Percentiles rank a stretch among this genome's conserved stretches.
Evolutionary conservation across 148 eudicot species (phyloP).

Genomic region (Diospyros kaki): DNA sequence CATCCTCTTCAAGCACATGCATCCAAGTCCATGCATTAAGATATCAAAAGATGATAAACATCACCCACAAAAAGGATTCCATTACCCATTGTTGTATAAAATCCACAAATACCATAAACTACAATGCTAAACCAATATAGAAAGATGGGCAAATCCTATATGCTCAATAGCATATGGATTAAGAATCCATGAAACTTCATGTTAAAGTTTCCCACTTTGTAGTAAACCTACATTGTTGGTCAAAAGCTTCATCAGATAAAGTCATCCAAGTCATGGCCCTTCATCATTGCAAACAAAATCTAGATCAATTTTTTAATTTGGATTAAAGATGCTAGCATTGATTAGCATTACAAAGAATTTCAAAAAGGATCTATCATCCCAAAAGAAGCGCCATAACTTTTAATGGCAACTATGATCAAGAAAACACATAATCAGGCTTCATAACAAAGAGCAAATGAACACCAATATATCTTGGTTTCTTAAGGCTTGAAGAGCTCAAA

Average conservation of each 20-base stretch:
- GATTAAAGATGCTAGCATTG: background rate
- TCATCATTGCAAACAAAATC: background rate
- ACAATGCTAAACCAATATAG: background rate
- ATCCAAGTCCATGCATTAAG: background rate
- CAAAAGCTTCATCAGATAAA: too few species aligned
- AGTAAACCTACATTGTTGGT: too few species aligned
- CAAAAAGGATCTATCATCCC: background rate
- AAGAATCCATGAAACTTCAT: background rate
- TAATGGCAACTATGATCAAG: too few species aligned
- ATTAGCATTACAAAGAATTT: background rate
- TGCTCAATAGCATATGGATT: background rate
- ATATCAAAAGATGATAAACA: background rate
- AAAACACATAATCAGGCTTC: background rate
- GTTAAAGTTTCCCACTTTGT: too few species aligned
- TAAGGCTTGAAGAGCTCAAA: background rate
- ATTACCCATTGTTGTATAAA: background rate
- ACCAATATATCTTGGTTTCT: background rate
- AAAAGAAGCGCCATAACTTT: too few species aligned
- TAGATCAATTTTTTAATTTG: too few species aligned
- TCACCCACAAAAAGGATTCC: background rate
- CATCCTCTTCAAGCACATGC: background rate
- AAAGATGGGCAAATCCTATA: background rate
- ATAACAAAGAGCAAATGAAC: background rate
- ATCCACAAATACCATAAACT: too few species aligned
- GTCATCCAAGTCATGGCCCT: background rate